Conservation (phyloP, 2,329 filamentous ascomycete genomes). For the Fusarium paranaense region DNA sequence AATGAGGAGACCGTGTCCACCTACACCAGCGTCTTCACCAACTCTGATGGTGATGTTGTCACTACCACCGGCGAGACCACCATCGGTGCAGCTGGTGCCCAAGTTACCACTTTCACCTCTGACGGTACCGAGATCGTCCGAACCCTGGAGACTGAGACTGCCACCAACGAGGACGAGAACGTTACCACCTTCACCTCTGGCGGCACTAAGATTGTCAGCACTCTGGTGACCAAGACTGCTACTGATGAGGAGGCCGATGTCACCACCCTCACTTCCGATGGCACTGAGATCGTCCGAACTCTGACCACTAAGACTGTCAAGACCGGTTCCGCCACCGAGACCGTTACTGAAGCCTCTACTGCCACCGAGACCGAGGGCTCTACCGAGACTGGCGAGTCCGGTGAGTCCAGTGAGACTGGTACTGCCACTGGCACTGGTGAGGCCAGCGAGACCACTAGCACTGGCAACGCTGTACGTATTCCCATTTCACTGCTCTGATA, state of each 20-base stretch:
- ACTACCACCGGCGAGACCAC: constrained; percentile 35
- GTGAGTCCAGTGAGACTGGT: constrained; percentile 19
- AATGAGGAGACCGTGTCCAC: constrained; percentile 27
- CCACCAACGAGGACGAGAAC: constrained; percentile 14
- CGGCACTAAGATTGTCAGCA: constrained; percentile 12
- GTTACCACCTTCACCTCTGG: constrained; percentile 38
- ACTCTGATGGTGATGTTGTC: constrained; percentile 35
- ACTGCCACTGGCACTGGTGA: constrained; percentile 10
- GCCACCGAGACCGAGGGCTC: constrained; percentile 18
- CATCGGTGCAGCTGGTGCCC: constrained; percentile 18
- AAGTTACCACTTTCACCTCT: constrained; percentile 37
- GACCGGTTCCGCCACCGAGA: constrained; percentile 31
- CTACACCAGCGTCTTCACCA: constrained; percentile 44
- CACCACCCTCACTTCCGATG: constrained; percentile 30
- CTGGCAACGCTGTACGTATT: constrained; percentile 48
- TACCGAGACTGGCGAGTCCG: constrained; percentile 16
- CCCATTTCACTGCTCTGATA: neutral
- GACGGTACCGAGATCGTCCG: constrained; percentile 32
- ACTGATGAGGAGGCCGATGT: constrained; percentile 19
- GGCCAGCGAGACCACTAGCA: constrained; percentile 38
- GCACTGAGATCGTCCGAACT: constrained; percentile 34
- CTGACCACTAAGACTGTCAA: constrained; percentile 32
- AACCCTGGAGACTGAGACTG: constrained; percentile 29
- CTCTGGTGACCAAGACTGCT: constrained; percentile 6
- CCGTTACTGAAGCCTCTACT: constrained; percentile 36